Conservation (phyloP, 768 basidiomycete genomes). For the Chiua virens region DNA sequence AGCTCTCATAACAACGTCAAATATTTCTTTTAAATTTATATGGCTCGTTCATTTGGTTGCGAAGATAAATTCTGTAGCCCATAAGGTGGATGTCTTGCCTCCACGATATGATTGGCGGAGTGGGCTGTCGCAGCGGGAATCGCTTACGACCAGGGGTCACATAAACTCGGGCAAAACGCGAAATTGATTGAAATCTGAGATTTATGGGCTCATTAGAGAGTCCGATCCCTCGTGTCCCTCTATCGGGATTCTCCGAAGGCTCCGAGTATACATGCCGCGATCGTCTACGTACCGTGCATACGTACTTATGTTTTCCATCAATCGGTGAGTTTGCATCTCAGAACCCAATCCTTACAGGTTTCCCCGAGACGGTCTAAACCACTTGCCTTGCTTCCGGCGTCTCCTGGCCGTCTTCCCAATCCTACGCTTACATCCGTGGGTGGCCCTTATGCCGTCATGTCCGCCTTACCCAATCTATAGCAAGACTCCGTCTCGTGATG, state of each 20-base stretch:
- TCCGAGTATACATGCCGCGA: constrained; percentile 16
- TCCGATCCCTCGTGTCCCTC: constrained; percentile 16
- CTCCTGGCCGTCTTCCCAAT: constrained; percentile 13
- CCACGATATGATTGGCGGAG: constrained; percentile 5
- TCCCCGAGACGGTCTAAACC: background rate
- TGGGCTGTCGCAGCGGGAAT: constrained; percentile 2
- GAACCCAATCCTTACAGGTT: constrained; percentile 1
- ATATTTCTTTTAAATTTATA: no score
- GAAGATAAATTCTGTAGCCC: background rate
- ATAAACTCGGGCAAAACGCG: constrained; percentile 7
- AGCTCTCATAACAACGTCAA: constrained; percentile 7
- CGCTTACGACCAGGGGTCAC: constrained; percentile 24
- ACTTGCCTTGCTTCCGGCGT: constrained; percentile 17
- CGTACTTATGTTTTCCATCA: constrained; percentile 11
- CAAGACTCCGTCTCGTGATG: constrained; percentile 30
- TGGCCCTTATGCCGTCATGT: constrained; percentile 28
- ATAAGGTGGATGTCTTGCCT: background rate
- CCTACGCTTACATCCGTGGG: constrained; percentile 25
- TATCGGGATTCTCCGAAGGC: constrained; percentile 25
- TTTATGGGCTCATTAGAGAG: constrained; percentile 21
- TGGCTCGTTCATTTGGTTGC: no score
- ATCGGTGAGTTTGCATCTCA: constrained; percentile 8
- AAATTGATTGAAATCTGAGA: constrained; percentile 30
- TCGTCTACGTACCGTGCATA: constrained; percentile 16
- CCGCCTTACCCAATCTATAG: constrained; percentile 27